Conservation (phyloP, 768 basidiomycete species). For the Tulasnella calospora region DNA sequence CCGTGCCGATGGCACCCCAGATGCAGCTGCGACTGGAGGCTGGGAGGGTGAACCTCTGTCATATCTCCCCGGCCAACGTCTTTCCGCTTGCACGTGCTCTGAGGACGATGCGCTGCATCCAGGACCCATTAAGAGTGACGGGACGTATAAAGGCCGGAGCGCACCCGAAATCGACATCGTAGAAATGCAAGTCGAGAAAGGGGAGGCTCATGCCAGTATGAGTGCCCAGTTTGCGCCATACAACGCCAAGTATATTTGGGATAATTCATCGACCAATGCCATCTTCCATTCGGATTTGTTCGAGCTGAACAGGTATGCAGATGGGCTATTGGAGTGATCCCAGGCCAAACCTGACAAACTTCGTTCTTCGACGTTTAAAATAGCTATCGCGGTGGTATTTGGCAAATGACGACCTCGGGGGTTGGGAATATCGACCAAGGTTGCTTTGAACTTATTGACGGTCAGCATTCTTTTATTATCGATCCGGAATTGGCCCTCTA, state of each 20-base stretch:
- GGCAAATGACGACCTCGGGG: slow-evolving; percentile 78
- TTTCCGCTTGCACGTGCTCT: slow-evolving; percentile 83
- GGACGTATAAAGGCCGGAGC: slow-evolving; percentile 71
- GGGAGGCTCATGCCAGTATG: slow-evolving; percentile 65
- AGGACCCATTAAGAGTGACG: slow-evolving; percentile 72
- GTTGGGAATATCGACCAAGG: slow-evolving; percentile 63
- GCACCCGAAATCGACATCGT: slow-evolving; percentile 91
- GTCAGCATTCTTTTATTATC: slow-evolving; percentile 34
- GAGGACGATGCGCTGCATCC: slow-evolving; percentile 81
- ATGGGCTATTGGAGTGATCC: slow-evolving; percentile 25
- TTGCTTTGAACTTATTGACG: slow-evolving; percentile 51
- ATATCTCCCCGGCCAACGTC: slow-evolving; percentile 79
- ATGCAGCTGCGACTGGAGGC: neutral
- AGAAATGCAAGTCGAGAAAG: slow-evolving; percentile 48
- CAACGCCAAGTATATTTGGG: slow-evolving; percentile 66
- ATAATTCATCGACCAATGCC: slow-evolving; percentile 55
- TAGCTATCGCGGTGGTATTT: slow-evolving; percentile 53
- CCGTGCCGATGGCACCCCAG: slow-evolving; percentile 39
- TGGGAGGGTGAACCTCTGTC: slow-evolving; percentile 52
- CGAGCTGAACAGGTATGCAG: slow-evolving; percentile 54
- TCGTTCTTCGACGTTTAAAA: slow-evolving; percentile 39
- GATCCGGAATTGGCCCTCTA: slow-evolving; percentile 54
- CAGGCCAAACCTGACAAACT: neutral
- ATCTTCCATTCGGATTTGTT: slow-evolving; percentile 54
- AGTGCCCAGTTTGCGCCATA: slow-evolving; percentile 71